Evolutionary conservation across 1,284 basidiomycete species (phyloP), one percentile per base, ranked within the genome.

Genomic region (Cryptococcus sp.): DNA sequence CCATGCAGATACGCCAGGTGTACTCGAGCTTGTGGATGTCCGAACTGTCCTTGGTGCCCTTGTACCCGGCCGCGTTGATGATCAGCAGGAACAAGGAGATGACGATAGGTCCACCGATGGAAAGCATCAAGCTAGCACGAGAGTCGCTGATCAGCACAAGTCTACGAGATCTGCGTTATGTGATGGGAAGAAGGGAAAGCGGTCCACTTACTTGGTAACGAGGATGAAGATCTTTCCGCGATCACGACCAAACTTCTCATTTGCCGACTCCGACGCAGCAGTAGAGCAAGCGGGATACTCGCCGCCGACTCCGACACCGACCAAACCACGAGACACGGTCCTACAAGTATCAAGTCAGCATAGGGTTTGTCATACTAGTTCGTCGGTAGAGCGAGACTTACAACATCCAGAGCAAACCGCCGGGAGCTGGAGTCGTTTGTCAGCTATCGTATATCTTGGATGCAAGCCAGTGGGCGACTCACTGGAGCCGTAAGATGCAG

Each of bases 1-100:
- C 88, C 67, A 89, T 89, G 69, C 85, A 86, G 52, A 88, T 83
- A 22, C 89, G 82, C 89, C 89, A 91, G 49, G 89, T 86, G 10
- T 86, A 88, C 27, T 82, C 73, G 8, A 90, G 81, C 67, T 87
- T 85, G 50, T 84, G 73, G 61, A 84, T 81, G 17, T 87, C 87
- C 11, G 85, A 85, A 42, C 85, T 85, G 5, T 83, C 85, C 27
- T 45, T 61, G 6, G 64, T 66, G 25, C 66, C 66, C 15, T 62
- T 50, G 50, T 68, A 72, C 38, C 64, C 62, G 11, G 65, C 47
- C 5, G 59, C 69, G 39, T 61, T 64, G 57, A 90, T 80, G 35
- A 88, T 86, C 64, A 91, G 86, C 43, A 90, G 75, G 77, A 89
- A 90, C 25, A 89, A 81, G 4, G 83, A 83, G 55, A 86, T 84